Percentiles rank a stretch among this genome's conserved stretches.
These are phyloP conservation scores for Lentinula lateritia DNA, from an alignment of 768 basidiomycete species.

Conservation along the genomic window DNA sequence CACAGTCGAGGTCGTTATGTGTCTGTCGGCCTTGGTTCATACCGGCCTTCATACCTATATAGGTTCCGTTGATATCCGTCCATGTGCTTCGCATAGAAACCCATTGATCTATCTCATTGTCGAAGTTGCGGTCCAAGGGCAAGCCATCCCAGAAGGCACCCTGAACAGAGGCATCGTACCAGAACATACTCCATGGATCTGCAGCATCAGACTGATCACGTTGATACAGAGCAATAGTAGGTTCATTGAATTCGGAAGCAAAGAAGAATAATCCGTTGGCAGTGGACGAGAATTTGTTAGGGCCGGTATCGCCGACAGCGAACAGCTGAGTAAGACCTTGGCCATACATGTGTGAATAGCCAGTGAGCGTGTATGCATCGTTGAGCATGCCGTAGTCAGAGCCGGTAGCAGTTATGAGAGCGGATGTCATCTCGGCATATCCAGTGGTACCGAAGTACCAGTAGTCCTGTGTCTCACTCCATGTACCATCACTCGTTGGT, in stretches of 20 bases:
- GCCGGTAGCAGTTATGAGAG: slow-evolving; percentile 83
- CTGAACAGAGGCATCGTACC: slow-evolving; percentile 79
- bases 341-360: slow-evolving; percentile 86
- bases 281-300: slow-evolving; percentile 93
- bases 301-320: slow-evolving; percentile 80
- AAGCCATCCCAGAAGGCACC: slow-evolving; percentile 93
- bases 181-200: slow-evolving; percentile 85
- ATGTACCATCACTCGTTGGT: slow-evolving; percentile 71
- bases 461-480: slow-evolving; percentile 92
- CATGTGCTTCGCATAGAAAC: slow-evolving; percentile 87
- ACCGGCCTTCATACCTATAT: slow-evolving; percentile 87
- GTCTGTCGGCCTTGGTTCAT: slow-evolving; percentile 80
- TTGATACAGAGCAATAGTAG: slow-evolving; percentile 81
- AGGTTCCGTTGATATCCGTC: slow-evolving; percentile 82
- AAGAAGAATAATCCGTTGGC: slow-evolving; percentile 87
- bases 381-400: slow-evolving; percentile 69
- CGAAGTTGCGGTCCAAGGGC: slow-evolving; percentile 79
- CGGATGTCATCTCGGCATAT: slow-evolving; percentile 82
- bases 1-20: slow-evolving; percentile 90
- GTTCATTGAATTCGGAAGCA: slow-evolving; percentile 59
- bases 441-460: slow-evolving; percentile 95
- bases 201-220: slow-evolving; percentile 81
- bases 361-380: slow-evolving; percentile 60
- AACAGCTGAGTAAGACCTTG: slow-evolving; percentile 83
- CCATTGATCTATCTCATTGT: slow-evolving; percentile 74